Percentiles rank a stretch among this genome's conserved stretches.
Evolutionary conservation across 2,329 filamentous ascomycete species (phyloP).

Genomic region (Lasiodiplodia citricola): DNA sequence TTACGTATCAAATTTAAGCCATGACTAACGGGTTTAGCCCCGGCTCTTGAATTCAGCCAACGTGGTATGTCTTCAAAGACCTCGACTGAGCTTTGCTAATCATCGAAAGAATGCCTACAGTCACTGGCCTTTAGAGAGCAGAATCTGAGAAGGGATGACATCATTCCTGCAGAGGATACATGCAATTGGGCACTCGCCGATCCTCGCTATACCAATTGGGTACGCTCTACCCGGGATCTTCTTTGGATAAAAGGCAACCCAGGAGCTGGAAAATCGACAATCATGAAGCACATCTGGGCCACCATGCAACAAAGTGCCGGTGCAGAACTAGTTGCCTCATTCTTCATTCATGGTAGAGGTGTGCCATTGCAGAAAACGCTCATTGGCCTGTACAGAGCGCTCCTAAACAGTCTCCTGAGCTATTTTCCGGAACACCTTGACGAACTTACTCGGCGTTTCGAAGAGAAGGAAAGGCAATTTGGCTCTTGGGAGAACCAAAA

Average conservation of each 20-base stretch:
- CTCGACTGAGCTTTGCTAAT: background rate
- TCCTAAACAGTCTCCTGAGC: background rate
- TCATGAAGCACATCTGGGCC: background rate
- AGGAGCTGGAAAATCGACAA: background rate
- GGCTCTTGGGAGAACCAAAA: background rate
- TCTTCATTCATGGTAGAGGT: background rate
- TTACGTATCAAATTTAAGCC: too few relatives aligned
- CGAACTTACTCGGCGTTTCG: background rate
- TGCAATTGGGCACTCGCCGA: background rate
- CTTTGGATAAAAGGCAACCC: conserved; percentile 4
- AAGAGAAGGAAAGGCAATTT: background rate
- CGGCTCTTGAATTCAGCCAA: background rate
- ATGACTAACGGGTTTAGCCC: too few relatives aligned
- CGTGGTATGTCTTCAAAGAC: background rate
- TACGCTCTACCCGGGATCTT: background rate
- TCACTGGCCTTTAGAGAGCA: background rate
- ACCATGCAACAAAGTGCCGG: background rate
- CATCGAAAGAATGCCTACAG: background rate
- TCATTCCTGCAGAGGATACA: background rate
- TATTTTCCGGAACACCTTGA: background rate
- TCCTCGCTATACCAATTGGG: background rate
- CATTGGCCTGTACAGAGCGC: background rate
- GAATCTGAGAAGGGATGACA: background rate
- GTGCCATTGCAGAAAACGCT: background rate
- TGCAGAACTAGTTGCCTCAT: background rate